Evolutionary conservation across 169 alveolate species (phyloP), one percentile per base, ranked within the genome.

Genomic region (Babesia bigemina): DNA sequence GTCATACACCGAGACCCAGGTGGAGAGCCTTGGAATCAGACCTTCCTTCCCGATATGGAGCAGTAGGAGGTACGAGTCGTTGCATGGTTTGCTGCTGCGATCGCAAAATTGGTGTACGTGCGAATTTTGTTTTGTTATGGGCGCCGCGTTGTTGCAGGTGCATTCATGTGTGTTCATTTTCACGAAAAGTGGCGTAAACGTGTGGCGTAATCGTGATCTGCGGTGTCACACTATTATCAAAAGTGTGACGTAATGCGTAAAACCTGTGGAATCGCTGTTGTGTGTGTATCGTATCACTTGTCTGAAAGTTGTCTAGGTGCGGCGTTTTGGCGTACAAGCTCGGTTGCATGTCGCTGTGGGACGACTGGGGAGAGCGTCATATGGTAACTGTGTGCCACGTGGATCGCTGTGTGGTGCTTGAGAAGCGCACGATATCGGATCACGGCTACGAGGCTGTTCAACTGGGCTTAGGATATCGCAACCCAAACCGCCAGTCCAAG

Each of bases 341-440:
- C 22, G 96, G 96, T 0, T 91, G 95, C 84, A 91, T 92, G 95
- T 85, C 94, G 22, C 86, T 93, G 10, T 93, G 96, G 96, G 95
- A 93, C 67, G 93, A 91, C 29, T 93, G 96, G 96, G 96, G 96
- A 3, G 95, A 87, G 63, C 73, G 93, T 17, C 95, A 91, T 67
- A 87, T 92, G 24, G 95, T 93, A 3, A 93, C 96, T 0, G 95
- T 93, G 28, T 88, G 92, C 55, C 93, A 93, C 49, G 88, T 93
- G 39, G 92, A 92, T 39, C 71, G 94, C 53, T 93, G 95, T 61
- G 88, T 84, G 29, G 96, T 93, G 13, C 58, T 92, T 70, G 91
- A 91, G 53, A 92, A 86, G 74, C 71, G 87, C 45, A 91, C 94
- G 44, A 87, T 93, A 57, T 90, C 88, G 50, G 84, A 67, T 47